Evolutionary conservation across 768 basidiomycete genomes (phyloP).

Genomic region (Infundibulicybe gibba): DNA sequence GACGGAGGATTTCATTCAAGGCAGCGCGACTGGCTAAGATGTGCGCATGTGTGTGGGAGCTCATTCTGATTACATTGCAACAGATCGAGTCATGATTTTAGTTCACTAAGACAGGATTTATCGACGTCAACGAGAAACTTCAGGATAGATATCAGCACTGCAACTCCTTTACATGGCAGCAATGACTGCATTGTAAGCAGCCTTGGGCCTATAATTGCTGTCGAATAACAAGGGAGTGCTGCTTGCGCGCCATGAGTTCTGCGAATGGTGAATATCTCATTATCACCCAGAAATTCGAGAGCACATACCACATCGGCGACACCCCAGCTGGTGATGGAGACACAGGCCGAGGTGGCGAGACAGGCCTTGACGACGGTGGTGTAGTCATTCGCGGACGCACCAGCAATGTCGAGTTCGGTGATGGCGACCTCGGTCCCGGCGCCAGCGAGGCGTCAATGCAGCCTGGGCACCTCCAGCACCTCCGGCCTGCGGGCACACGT

Average conservation of each 20-base stretch:
- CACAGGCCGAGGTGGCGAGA: conserved; percentile 34
- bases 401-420: conserved; percentile 43
- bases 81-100: too few relatives aligned
- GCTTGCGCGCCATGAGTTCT: conserved; percentile 24
- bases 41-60: too few relatives aligned
- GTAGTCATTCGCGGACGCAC: conserved; percentile 38
- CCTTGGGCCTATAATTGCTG: conserved; percentile 21
- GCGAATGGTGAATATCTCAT: background rate
- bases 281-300: background rate
- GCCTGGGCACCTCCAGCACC: conserved; percentile 37
- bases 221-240: conserved; percentile 21
- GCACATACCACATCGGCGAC: conserved; percentile 39
- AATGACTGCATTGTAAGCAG: conserved; percentile 22
- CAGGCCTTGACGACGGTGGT: conserved; percentile 43
- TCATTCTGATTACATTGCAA: too few relatives aligned
- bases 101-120: too few relatives aligned
- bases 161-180: conserved; percentile 8
- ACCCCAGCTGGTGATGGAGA: conserved; percentile 49
- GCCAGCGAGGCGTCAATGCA: conserved; percentile 37
- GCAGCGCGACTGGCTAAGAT: too few relatives aligned
- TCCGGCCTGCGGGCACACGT: conserved; percentile 23
- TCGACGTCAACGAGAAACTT: too few relatives aligned
- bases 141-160: too few relatives aligned
- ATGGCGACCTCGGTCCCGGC: conserved; percentile 44
- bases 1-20: too few relatives aligned